Percentiles rank a stretch among this genome's conserved stretches.
These are phyloP conservation scores for Teratosphaeriaceae sp. DNA, from an alignment of 2,329 filamentous ascomycete species.

Conservation along the genomic window DNA sequence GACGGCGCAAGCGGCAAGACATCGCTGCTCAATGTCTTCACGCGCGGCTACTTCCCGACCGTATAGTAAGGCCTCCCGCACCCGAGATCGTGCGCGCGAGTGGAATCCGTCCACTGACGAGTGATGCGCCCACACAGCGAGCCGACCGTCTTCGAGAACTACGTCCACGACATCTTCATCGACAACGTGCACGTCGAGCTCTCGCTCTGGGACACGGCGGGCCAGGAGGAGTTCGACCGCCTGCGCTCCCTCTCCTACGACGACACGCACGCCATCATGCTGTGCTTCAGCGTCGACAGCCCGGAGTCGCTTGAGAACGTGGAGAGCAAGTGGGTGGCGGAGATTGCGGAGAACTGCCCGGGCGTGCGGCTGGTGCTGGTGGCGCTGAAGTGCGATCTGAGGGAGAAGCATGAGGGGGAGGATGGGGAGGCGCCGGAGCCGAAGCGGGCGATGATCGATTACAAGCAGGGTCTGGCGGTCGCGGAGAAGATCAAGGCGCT, in stretches of 20 bases:
- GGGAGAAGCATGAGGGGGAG: slow-evolving; percentile 60
- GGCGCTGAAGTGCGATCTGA: slow-evolving; percentile 91
- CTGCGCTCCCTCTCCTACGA: slow-evolving; percentile 93
- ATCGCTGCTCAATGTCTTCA: slow-evolving; percentile 95
- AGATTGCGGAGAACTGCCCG: slow-evolving; percentile 96
- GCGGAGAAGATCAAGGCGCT: slow-evolving; percentile 87
- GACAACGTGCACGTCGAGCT: slow-evolving; percentile 96
- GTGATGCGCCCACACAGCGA: slow-evolving; percentile 54
- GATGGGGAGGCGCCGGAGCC: slow-evolving; percentile 47
- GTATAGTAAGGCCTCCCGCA: slow-evolving; percentile 61
- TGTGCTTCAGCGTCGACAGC: slow-evolving; percentile 95
- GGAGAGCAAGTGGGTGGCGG: slow-evolving; percentile 95
- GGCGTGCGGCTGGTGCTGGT: slow-evolving; percentile 92
- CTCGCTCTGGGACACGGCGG: slow-evolving; percentile 96
- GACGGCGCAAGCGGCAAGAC: slow-evolving; percentile 98
- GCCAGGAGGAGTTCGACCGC: slow-evolving; percentile 98
- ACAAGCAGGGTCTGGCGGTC: slow-evolving; percentile 85
- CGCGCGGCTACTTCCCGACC: slow-evolving; percentile 95
- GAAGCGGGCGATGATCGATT: slow-evolving; percentile 68
- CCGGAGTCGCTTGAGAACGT: slow-evolving; percentile 97
- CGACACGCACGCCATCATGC: slow-evolving; percentile 97
- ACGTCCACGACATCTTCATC: slow-evolving; percentile 98
- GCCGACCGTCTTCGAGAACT: slow-evolving; percentile 98
- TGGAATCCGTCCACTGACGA: slow-evolving; percentile 5
- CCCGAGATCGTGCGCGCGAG: background rate